Conservation (phyloP, 1,284 basidiomycete genomes). For the Leccinum variabile region DNA sequence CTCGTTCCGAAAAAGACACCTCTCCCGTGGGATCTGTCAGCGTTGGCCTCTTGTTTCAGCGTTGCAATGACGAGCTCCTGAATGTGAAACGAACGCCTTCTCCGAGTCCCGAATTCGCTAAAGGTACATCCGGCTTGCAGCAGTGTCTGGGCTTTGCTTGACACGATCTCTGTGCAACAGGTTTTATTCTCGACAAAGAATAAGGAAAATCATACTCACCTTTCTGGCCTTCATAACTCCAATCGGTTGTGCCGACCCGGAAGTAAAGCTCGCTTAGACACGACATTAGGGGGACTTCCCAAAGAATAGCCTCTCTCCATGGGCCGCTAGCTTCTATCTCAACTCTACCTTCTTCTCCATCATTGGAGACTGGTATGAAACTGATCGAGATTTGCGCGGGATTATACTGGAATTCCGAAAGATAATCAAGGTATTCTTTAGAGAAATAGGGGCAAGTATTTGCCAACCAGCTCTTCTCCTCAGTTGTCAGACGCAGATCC, state of each 20-base stretch:
- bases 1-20: constrained; percentile 84
- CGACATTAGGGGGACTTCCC: constrained; percentile 96
- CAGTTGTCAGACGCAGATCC: constrained; percentile 56
- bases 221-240: constrained; percentile 81
- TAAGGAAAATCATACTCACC: constrained; percentile 41
- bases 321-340: constrained; percentile 57
- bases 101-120: constrained; percentile 92
- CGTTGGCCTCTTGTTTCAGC: constrained; percentile 68
- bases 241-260: constrained; percentile 68
- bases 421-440: constrained; percentile 74
- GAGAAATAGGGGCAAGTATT: constrained; percentile 77
- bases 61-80: constrained; percentile 81
- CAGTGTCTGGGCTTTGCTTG: constrained; percentile 36
- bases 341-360: constrained; percentile 63
- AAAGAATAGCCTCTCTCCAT: constrained; percentile 59
- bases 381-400: constrained; percentile 75
- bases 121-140: constrained; percentile 74
- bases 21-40: constrained; percentile 47
- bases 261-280: constrained; percentile 35
- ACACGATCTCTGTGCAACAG: constrained; percentile 55
- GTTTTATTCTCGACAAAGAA: constrained; percentile 37
- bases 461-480: constrained; percentile 73
- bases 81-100: constrained; percentile 76
- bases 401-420: constrained; percentile 72
- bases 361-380: constrained; percentile 59